Conservation (phyloP, 1,284 basidiomycete genomes). For the Cystobasidium pallidum region DNA sequence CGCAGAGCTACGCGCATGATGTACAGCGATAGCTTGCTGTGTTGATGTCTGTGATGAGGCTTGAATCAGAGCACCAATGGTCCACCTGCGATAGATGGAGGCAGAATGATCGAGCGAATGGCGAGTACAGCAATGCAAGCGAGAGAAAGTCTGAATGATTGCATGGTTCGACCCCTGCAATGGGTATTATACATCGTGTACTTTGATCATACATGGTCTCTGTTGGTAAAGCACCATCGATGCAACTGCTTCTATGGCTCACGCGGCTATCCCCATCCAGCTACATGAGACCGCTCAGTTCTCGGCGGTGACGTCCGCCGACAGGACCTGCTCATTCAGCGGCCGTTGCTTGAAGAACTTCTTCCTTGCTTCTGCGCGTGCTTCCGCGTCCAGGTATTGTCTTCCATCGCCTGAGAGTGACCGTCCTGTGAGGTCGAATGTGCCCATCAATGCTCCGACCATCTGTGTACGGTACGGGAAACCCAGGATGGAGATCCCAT, state of each 20-base stretch:
- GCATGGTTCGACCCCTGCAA: too few relatives aligned
- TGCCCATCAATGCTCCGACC: conserved; percentile 77
- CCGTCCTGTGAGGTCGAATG: conserved; percentile 76
- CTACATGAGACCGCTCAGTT: neutral
- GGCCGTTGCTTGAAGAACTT: conserved; percentile 60
- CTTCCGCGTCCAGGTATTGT: conserved; percentile 56
- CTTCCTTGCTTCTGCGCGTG: conserved; percentile 59
- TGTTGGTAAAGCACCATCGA: neutral
- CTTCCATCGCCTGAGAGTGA: conserved; percentile 54
- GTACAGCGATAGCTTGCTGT: neutral
- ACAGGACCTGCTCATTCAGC: conserved; percentile 50
- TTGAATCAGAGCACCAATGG: neutral
- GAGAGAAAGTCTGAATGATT: neutral
- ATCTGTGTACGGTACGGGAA: conserved; percentile 61
- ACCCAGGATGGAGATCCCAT: neutral
- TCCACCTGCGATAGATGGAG: too few relatives aligned
- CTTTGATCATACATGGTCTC: neutral
- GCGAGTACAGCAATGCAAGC: conserved; percentile 11
- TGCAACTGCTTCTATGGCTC: neutral
- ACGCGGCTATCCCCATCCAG: too few relatives aligned
- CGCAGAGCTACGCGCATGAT: conserved; percentile 38
- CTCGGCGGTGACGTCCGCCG: conserved; percentile 2
- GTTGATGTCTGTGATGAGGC: too few relatives aligned
- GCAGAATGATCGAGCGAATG: conserved; percentile 25
- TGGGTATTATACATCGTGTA: too few relatives aligned